A percentile compares a stretch with the other conserved stretches of the same genome.
These are phyloP conservation scores for Neurospora crassa DNA, from an alignment of 2,329 filamentous ascomycete genomes.

Conservation along the genomic window DNA sequence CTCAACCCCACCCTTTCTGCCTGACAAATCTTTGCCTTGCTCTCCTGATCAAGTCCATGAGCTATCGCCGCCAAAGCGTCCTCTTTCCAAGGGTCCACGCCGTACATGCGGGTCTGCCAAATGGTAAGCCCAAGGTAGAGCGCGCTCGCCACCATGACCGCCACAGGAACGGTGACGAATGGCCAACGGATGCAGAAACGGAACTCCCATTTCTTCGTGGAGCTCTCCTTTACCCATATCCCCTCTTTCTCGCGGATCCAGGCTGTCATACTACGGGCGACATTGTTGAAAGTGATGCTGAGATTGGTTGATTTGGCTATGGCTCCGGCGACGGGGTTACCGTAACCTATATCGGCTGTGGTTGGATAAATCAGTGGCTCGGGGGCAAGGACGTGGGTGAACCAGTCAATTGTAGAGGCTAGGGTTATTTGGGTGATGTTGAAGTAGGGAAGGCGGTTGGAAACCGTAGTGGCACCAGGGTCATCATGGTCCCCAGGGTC, in stretches of 20 bases:
- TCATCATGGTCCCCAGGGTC: neutral
- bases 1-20: too few species aligned
- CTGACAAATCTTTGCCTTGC: too few species aligned
- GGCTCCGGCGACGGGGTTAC: neutral
- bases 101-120: too few species aligned
- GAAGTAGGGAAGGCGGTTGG: neutral
- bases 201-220: too few species aligned
- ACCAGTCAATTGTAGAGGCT: neutral
- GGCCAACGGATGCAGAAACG: too few species aligned
- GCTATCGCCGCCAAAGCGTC: too few species aligned
- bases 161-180: too few species aligned
- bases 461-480: neutral
- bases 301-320: neutral
- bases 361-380: neutral
- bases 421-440: neutral
- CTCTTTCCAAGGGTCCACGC: too few species aligned
- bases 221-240: neutral
- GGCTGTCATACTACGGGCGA: neutral
- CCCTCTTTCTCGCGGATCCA: neutral
- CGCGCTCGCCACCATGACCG: too few species aligned
- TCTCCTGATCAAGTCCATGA: too few species aligned
- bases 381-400: neutral
- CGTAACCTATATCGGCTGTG: neutral
- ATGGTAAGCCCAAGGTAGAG: too few species aligned
- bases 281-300: neutral